A percentile compares a stretch with the other conserved stretches of the same genome.
phyloP scores from a whole-genome alignment of 768 basidiomycete species.

The Mycena chlorophos region DNA sequence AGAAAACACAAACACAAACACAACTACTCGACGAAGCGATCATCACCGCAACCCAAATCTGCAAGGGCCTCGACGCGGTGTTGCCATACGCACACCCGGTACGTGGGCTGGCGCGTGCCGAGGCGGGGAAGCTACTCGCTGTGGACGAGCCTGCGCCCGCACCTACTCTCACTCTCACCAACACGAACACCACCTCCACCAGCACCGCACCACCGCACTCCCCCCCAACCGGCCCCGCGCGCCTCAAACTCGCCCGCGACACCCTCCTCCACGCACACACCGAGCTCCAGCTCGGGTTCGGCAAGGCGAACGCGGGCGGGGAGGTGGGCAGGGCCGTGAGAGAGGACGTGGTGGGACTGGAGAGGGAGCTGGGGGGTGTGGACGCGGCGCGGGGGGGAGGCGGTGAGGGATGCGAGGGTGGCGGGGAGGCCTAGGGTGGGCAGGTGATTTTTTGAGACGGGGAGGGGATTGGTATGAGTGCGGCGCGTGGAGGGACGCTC shows the following conservation, averaged over 20 bases:
- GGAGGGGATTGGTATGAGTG: too few species aligned
- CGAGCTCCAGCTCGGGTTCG: slow-evolving; percentile 73
- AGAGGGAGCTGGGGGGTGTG: slow-evolving; percentile 75
- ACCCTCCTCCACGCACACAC: slow-evolving; percentile 60
- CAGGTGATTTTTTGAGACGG: too few species aligned
- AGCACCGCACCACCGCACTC: slow-evolving; percentile 33
- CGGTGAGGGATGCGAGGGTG: slow-evolving; percentile 41
- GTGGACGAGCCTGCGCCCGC: slow-evolving; percentile 63
- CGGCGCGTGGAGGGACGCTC: too few species aligned
- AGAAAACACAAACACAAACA: slow-evolving; percentile 32
- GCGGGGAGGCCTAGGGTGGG: too few species aligned
- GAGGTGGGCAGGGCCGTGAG: slow-evolving; percentile 65
- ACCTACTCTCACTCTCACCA: neutral
- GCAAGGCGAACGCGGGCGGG: slow-evolving; percentile 67
- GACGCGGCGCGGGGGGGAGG: slow-evolving; percentile 62
- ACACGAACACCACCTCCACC: neutral
- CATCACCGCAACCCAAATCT: slow-evolving; percentile 53
- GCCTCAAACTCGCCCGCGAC: slow-evolving; percentile 65
- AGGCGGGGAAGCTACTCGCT: slow-evolving; percentile 78
- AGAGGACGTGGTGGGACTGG: slow-evolving; percentile 57
- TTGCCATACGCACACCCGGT: slow-evolving; percentile 73
- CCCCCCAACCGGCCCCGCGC: slow-evolving; percentile 66
- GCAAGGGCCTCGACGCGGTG: slow-evolving; percentile 52
- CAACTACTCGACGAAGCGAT: slow-evolving; percentile 59
- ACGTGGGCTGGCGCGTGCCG: slow-evolving; percentile 70